Base-by-base conservation (phyloP, 192 early-diverging fungal species). In the Backusella macrospora region DNA sequence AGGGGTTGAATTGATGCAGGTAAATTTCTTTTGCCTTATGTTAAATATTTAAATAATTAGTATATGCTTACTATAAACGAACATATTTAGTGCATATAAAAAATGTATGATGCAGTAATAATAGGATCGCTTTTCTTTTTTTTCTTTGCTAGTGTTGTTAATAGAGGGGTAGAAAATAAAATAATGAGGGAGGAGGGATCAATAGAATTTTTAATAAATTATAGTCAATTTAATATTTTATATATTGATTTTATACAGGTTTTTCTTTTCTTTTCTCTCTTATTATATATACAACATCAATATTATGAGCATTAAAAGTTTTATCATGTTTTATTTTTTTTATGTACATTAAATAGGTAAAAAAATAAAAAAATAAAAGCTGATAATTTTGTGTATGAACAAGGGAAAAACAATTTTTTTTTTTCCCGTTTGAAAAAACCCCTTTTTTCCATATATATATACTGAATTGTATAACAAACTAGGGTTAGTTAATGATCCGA, bases 401-500 rank as follows among this genome's bases (percentile, higher is more conserved):
- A 80, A 48, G 76, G 63, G 21, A 62, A 68, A 59, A 80, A 63
- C 12, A 21, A 15, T 4, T 48, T 18, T n/a, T 23, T 69, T 34
- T 68, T 38, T 10, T 29, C 21, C 16, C 70, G 38, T 34, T 34
- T 34, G 29, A 34, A 34, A 34, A 34, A 1, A 0, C 29, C 29
- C 29, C 29, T 2, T 34, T 34, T 34, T 34, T 2, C 29, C 29
- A 34, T 34, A 34, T 52, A 52, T 52, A 18, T 52, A 52, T 52
- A 18, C 21, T 52, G n/a, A 16, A 52, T 52, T 7, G 18, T 21
- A 7, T 6, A 52, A 18, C 49, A 15, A 18, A 52, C 21, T 16
- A 52, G 21, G 6, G 16, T 52, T 52, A 16, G 49, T 15, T 21
- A 14, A 16, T 6, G 0, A 16, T 6, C 14, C 5, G 29, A 34